These are phyloP conservation scores for Cenchrus fungigraminus DNA, from an alignment of 176 grass and related monocot genomes.

Conservation along the genomic window DNA sequence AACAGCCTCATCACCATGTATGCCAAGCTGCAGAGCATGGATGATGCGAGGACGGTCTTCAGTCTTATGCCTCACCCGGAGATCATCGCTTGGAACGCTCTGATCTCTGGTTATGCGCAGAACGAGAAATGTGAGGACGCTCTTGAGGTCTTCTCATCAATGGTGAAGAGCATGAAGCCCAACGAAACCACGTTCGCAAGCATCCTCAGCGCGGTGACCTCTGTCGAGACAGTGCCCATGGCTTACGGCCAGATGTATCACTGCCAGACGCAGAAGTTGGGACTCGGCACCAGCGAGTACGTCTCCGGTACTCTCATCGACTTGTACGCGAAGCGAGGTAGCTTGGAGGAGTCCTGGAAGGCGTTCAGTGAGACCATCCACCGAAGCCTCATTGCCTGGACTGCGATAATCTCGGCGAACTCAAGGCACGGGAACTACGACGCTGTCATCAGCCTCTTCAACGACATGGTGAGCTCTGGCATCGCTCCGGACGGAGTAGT, in stretches of 20 bases:
- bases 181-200: conserved; percentile 79
- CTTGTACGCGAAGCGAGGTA: conserved; percentile 88
- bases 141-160: conserved; percentile 60
- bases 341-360: conserved; percentile 61
- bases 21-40: conserved; percentile 55
- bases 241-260: conserved; percentile 74
- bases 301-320: conserved; percentile 80
- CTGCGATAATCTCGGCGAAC: conserved; percentile 73
- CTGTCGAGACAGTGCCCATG: conserved; percentile 59
- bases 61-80: conserved; percentile 43
- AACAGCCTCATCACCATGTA: conserved; percentile 97
- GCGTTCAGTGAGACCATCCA: conserved; percentile 48
- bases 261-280: conserved; percentile 53
- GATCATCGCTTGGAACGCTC: conserved; percentile 82
- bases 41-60: conserved; percentile 62
- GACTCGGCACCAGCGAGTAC: conserved; percentile 55
- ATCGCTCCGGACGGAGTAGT: conserved; percentile 60
- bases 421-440: conserved; percentile 70
- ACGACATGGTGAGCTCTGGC: conserved; percentile 55
- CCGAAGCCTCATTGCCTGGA: conserved; percentile 67
- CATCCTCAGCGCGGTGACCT: conserved; percentile 68
- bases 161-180: conserved; percentile 57
- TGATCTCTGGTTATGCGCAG: conserved; percentile 81
- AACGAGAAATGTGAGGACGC: conserved; percentile 66
- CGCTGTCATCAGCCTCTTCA: conserved; percentile 61